A percentile compares a stretch with the other conserved stretches of the same genome.
These are phyloP conservation scores for Aspergillus floridensis DNA, from an alignment of 2,329 filamentous ascomycete genomes.

Conservation along the genomic window DNA sequence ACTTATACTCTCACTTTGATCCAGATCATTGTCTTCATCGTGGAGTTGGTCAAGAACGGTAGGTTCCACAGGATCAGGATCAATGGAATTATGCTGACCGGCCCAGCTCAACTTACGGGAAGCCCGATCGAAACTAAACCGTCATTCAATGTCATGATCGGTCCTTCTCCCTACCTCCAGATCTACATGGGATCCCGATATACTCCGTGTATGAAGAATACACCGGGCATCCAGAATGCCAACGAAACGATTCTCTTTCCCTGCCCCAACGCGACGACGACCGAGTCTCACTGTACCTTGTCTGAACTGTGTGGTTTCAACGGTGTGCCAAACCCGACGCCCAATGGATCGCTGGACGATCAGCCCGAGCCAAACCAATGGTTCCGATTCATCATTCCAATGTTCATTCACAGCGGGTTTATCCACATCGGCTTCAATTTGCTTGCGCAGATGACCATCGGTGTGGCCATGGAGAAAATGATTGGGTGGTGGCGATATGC, in stretches of 20 bases:
- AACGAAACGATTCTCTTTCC: constrained; percentile 55
- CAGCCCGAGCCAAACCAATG: constrained; percentile 78
- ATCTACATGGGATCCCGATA: constrained; percentile 97
- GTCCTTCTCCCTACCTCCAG: constrained; percentile 81
- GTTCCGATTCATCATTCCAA: constrained; percentile 93
- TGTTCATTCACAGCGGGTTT: constrained; percentile 91
- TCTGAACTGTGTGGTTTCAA: constrained; percentile 80
- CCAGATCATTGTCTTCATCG: constrained; percentile 84
- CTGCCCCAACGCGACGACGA: constrained; percentile 75
- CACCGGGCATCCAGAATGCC: constrained; percentile 41
- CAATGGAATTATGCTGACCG: constrained; percentile 10
- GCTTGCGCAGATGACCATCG: constrained; percentile 83
- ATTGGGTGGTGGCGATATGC: constrained; percentile 87
- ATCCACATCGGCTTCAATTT: constrained; percentile 97
- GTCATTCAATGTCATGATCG: constrained; percentile 94
- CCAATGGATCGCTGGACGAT: constrained; percentile 52
- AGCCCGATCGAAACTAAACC: constrained; percentile 69
- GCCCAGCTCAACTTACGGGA: constrained; percentile 68
- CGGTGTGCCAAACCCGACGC: constrained; percentile 66
- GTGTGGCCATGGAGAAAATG: constrained; percentile 84
- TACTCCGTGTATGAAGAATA: constrained; percentile 89
- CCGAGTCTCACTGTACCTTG: constrained; percentile 64
- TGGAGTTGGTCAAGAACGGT: constrained; percentile 82
- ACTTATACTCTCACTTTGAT: constrained; percentile 75
- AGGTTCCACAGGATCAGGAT: constrained; percentile 39